A percentile compares a stretch with the other conserved stretches of the same genome.
These are phyloP conservation scores for Echinosophora koreensis DNA, from an alignment of 306 rosid genomes.

Conservation along the genomic window DNA sequence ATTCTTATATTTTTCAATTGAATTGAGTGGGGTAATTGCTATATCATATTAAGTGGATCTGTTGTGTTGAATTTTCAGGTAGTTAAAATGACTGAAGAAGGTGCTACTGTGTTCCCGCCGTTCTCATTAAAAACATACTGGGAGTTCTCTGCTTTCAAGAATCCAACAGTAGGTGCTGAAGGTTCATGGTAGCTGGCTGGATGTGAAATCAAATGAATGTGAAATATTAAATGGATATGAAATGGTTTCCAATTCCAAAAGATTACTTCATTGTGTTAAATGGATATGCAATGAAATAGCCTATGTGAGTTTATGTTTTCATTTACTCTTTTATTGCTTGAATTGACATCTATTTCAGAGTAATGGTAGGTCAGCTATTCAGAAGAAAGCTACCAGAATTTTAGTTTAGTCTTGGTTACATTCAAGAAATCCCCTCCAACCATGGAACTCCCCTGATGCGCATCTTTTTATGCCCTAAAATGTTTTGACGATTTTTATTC, in stretches of 20 bases:
- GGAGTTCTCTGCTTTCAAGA: conserved; percentile 74
- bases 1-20: not conserved
- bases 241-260: conserved; percentile 1
- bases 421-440: no score
- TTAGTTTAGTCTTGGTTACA: not conserved
- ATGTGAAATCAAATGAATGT: conserved; percentile 9
- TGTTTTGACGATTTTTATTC: no score
- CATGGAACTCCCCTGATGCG: no score
- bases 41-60: not conserved
- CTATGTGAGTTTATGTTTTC: not conserved
- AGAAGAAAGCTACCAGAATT: not conserved
- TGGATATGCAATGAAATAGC: conserved; percentile 8
- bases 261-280: not conserved
- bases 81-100: conserved; percentile 74
- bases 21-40: not conserved
- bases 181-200: conserved; percentile 71
- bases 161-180: conserved; percentile 74
- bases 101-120: conserved; percentile 65
- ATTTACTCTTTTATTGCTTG: not conserved
- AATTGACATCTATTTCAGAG: not conserved
- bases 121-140: conserved; percentile 81
- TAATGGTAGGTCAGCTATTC: not conserved
- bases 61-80: conserved; percentile 58
- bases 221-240: conserved; percentile 23
- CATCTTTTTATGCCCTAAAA: no score